Base-by-base conservation (phyloP, 495 filamentous ascomycete genomes). In the Daldinia decipiens region DNA sequence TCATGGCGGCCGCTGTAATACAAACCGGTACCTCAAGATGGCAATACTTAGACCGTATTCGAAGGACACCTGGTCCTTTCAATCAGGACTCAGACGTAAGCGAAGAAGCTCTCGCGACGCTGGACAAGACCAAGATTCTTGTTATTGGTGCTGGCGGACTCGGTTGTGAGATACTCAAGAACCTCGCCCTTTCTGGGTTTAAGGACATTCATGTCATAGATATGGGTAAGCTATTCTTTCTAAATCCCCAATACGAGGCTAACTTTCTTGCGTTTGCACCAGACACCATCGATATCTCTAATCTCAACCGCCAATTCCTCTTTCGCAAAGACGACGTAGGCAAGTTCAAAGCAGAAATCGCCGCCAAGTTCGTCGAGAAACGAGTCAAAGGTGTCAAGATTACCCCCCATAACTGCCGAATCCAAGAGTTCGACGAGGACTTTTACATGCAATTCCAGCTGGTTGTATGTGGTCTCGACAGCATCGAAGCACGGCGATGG, bases 361-460 rank as follows among this genome's bases (percentile, higher is more conserved):
- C 96, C 8, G 96, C 96, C 8, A 85, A 86, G 9, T 98, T 98
- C 76, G 94, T 99, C 59, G 89, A 94, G 84, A 89, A 85, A 67
- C 87, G 96, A 64, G 93, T 97, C 26, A 91, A 90, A 73, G 93
- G 93, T 8, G 93, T 97, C 71, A 92, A 87, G 51, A 98, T 99
- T 76, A 98, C 92, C 2, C 92, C 96, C 0, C 92, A 94, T 78
- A 95, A 94, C 74, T 92, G 92, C 75, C 93, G 92, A 74, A 98
- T 99, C 73, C 96, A 99, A 76, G 96, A 99, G 81, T 97, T 95
- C 71, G 95, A 97, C 74, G 92, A 97, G 62, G 92, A 95, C 59
- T 99, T 96, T 74, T 99, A 99, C 82, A 95, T 95, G 93, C 93
- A 97, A 66, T 99, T 99, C 80, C 91, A 92, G 71, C 84, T 97